Evolutionary conservation across 2,329 filamentous ascomycete genomes (phyloP).

Genomic region (Metarhizium anisopliae): DNA sequence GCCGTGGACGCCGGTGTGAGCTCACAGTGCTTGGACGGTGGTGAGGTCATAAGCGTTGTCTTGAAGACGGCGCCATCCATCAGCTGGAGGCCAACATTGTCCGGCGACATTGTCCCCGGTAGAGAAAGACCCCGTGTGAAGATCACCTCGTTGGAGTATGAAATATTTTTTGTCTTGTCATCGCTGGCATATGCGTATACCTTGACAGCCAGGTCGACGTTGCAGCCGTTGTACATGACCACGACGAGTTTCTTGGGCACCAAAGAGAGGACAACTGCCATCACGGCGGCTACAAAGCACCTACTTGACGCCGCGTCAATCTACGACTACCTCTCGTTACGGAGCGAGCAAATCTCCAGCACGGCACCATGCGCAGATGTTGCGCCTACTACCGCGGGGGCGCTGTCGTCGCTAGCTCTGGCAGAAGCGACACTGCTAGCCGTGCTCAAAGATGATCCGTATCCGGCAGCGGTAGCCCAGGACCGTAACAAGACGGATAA

Average conservation of each 20-base stretch:
- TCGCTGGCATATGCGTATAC: slow-evolving; percentile 69
- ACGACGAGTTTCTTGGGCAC: slow-evolving; percentile 49
- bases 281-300: slow-evolving; percentile 66
- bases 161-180: slow-evolving; percentile 70
- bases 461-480: slow-evolving; percentile 73
- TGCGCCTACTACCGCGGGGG: slow-evolving; percentile 40
- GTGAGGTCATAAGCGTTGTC: slow-evolving; percentile 60
- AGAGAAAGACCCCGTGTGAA: slow-evolving; percentile 59
- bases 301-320: slow-evolving; percentile 72
- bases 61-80: slow-evolving; percentile 53
- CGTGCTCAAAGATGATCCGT: slow-evolving; percentile 90
- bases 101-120: slow-evolving; percentile 52
- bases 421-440: slow-evolving; percentile 86
- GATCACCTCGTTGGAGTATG: slow-evolving; percentile 68
- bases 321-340: slow-evolving; percentile 60
- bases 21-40: slow-evolving; percentile 28
- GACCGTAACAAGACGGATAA: slow-evolving; percentile 73
- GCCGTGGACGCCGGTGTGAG: slow-evolving; percentile 67
- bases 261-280: slow-evolving; percentile 60
- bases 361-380: slow-evolving; percentile 44
- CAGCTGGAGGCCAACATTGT: slow-evolving; percentile 78
- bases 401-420: slow-evolving; percentile 58
- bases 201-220: slow-evolving; percentile 59
- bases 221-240: slow-evolving; percentile 65
- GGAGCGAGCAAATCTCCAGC: slow-evolving; percentile 35